phyloP scores from a whole-genome alignment of 1,284 basidiomycete species.

The Ceratobasidium sp. region DNA sequence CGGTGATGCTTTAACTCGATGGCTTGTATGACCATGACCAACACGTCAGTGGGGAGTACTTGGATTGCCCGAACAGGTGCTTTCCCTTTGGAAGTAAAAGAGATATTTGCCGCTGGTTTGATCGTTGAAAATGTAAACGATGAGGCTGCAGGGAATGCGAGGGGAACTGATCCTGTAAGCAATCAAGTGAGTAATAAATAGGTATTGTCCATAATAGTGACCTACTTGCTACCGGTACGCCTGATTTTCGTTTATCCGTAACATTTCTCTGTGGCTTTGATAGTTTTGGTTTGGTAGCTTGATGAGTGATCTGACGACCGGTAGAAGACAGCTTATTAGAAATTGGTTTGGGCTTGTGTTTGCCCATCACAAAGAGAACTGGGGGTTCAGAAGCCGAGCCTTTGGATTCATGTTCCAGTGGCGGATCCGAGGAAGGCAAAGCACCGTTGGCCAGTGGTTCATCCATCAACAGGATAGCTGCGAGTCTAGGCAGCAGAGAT shows the following conservation, averaged over 20 bases:
- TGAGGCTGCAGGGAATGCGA: conserved; percentile 29
- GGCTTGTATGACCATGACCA: conserved; percentile 11
- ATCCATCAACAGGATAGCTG: conserved; percentile 2
- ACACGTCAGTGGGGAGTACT: conserved; percentile 22
- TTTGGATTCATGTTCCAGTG: neutral
- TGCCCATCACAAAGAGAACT: conserved; percentile 9
- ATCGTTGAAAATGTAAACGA: conserved; percentile 4
- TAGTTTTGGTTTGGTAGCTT: neutral
- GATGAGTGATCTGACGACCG: neutral
- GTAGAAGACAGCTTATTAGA: neutral
- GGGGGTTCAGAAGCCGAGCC: neutral
- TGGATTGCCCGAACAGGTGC: conserved; percentile 3
- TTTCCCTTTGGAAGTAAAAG: neutral
- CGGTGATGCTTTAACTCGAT: conserved; percentile 11
- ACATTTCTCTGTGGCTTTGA: neutral
- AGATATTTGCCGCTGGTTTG: neutral
- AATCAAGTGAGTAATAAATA: neutral
- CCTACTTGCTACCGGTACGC: conserved; percentile 17
- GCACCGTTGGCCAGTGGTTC: neutral
- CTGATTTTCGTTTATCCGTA: neutral
- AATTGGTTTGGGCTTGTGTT: neutral
- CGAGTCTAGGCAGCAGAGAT: neutral
- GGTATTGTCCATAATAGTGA: neutral
- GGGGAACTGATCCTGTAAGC: conserved; percentile 10
- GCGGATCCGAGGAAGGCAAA: neutral